Evolutionary conservation across 2,329 filamentous ascomycete species (phyloP), one percentile per base, ranked within the genome.

Genomic region (Hysterium pulicare): DNA sequence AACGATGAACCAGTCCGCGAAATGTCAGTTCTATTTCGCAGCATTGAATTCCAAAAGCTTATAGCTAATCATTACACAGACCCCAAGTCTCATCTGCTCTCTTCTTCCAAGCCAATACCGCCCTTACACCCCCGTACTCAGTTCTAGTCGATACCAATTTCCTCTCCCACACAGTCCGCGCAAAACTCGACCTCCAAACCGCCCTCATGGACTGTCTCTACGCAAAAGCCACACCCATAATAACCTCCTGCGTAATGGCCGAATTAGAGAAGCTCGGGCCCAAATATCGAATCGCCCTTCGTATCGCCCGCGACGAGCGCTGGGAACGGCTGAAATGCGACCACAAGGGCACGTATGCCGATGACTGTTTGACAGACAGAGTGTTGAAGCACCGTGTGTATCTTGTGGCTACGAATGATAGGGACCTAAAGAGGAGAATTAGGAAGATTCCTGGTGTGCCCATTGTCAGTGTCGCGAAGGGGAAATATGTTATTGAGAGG

Each of bases 171-270:
- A 93, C 90, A 0, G 87, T 97, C 2, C 87, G 90, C 67, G 82
- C 86, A 54, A 97, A 98, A 71, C 80, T 97, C 16, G 88, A 90
- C 24, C 73, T 97, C 10, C 77, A 95, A 16, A 84, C 91, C 47
- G 83, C 85, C 3, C 87, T 96, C 74, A 95, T 96, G 88, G 90
- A 96, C 66, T 86, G 87, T 41, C 77, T 98, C 4, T 95, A 90
- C 65, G 91, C 91, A 15, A 94, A 94, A 59, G 93, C 87, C 65
- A 88, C 83, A 17, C 89, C 90, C 15, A 85, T 93, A 51, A 90
- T 97, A 53, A 95, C 90, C 2, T 79, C 81, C 52, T 90, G 88
- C 69, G 82, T 89, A 54, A 84, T 90, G 78, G 84, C 83, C 42
- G 90, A 95, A 67, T 70, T 96, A 50, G 90, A 95, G 64, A 95